Conservation (phyloP, 148 eudicot genomes). For the Camellia japonica region DNA sequence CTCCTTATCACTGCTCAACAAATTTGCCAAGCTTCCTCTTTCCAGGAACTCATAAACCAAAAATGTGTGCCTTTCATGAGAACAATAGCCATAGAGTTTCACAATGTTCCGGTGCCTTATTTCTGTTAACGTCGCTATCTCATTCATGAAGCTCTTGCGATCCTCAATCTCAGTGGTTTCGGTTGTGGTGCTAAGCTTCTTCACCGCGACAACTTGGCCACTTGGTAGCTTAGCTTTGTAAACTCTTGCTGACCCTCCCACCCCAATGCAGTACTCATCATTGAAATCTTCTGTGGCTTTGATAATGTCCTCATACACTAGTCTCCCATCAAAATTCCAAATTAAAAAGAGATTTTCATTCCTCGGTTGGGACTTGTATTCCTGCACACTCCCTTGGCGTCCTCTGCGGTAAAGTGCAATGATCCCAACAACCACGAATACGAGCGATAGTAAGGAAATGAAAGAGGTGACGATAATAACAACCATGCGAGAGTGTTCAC, state of each 20-base stretch:
- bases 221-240: constrained; percentile 28
- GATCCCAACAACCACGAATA: background rate
- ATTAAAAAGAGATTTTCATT: background rate
- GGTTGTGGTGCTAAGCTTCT: constrained; percentile 11
- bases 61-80: background rate
- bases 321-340: constrained; percentile 21
- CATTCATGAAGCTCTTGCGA: constrained; percentile 23
- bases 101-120: constrained; percentile 14
- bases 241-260: constrained; percentile 25
- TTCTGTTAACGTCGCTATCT: constrained; percentile 7
- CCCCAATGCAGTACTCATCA: constrained; percentile 15
- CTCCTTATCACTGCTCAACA: background rate
- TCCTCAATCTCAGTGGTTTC: background rate
- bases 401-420: background rate
- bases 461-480: too few relatives aligned
- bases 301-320: constrained; percentile 21
- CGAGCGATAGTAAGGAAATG: background rate
- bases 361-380: background rate
- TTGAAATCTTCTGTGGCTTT: constrained; percentile 27
- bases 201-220: constrained; percentile 28
- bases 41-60: constrained; percentile 12
- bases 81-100: constrained; percentile 12
- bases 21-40: constrained; percentile 1
- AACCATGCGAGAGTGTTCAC: background rate
- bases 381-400: background rate